Evolutionary conservation across 106 monocot species (phyloP), one percentile per base, ranked within the genome.

Genomic region (Allium cepa): DNA sequence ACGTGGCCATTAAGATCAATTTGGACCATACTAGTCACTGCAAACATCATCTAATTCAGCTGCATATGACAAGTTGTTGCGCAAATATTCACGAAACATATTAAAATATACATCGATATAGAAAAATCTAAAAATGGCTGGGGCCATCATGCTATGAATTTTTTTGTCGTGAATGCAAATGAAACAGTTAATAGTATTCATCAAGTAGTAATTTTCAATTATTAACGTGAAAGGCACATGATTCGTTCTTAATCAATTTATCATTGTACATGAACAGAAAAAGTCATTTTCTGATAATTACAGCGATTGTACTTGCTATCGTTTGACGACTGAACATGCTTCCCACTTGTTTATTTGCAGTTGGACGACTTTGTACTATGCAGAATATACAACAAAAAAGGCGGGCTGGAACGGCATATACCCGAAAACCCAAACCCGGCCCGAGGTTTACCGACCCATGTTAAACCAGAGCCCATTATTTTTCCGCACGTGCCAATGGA

Each of bases 351-450:
- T 0, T 0, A 17, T 15, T 9, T 70, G 76, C 82, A 92, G 92
- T 28, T 88, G 73, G 92, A 88, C 76, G 92, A 92, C 26, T 92
- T 87, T 87, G 92, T 92, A 46, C 74, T 92, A 47, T 92, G 92
- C 73, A 71, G 92, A 26, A 92, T 92, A 47, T 92, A 92, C 85
- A 87, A 92, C 76, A 92, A 92, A 79, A 92, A 82, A 61, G 91
- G 87, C 9, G 49, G 74, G 4, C 14, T 46, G 11, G 82, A 87
- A 47, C 79, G 78, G 59, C 80, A 70, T 10, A 18, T 49, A 47
- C 16, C 5, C 55, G 45, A 28, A 10, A 11, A 62, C 72, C 60
- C 73, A 53, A 71, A 4, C 64, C 59, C 56, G 56, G 27, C 12
- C 22, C 16, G 47, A 11, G 62, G 18, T 17, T 47, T 48, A 46